phyloP scores from a whole-genome alignment of 2,329 filamentous ascomycete genomes.

The Scedosporium minutisporum region DNA sequence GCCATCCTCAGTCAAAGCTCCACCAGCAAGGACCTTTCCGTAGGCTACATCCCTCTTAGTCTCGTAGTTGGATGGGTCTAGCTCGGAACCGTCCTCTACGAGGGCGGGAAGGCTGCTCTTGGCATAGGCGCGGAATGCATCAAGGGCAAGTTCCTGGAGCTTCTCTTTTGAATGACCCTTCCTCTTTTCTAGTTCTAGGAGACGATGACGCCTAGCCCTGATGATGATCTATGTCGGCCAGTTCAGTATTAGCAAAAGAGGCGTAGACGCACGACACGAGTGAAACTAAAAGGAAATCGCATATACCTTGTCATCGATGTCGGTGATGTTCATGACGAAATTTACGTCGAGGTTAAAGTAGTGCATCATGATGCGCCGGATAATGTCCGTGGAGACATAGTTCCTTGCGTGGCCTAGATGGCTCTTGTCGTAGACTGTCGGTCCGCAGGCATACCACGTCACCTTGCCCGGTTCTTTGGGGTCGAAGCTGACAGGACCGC shows the following conservation, averaged over 20 bases:
- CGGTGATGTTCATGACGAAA: conserved; percentile 91
- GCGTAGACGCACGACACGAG: no score
- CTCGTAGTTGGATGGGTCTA: conserved; percentile 42
- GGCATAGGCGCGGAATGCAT: conserved; percentile 29
- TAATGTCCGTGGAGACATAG: conserved; percentile 84
- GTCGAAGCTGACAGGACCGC: conserved; percentile 9
- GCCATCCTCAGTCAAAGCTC: conserved; percentile 45
- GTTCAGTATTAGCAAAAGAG: no score
- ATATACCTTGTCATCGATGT: conserved; percentile 63
- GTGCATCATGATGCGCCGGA: conserved; percentile 70
- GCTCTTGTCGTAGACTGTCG: conserved; percentile 74
- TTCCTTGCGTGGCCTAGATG: conserved; percentile 80
- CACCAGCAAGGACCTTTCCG: conserved; percentile 43
- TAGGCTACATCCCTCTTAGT: conserved; percentile 42
- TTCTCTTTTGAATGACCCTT: conserved; percentile 47
- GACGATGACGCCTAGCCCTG: conserved; percentile 63
- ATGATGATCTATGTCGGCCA: conserved; percentile 40
- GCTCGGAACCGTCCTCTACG: conserved; percentile 26
- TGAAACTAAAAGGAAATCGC: no score
- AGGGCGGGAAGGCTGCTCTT: conserved; percentile 45
- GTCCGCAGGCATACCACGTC: conserved; percentile 65
- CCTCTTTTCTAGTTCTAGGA: conserved; percentile 70
- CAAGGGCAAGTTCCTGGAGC: conserved; percentile 34
- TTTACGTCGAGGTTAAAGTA: conserved; percentile 76
- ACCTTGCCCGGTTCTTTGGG: conserved; percentile 8